Percentiles rank a stretch among this genome's conserved stretches.
These are phyloP conservation scores for Mitragyna speciosa DNA, from an alignment of 257 asterid species.

Conservation along the genomic window DNA sequence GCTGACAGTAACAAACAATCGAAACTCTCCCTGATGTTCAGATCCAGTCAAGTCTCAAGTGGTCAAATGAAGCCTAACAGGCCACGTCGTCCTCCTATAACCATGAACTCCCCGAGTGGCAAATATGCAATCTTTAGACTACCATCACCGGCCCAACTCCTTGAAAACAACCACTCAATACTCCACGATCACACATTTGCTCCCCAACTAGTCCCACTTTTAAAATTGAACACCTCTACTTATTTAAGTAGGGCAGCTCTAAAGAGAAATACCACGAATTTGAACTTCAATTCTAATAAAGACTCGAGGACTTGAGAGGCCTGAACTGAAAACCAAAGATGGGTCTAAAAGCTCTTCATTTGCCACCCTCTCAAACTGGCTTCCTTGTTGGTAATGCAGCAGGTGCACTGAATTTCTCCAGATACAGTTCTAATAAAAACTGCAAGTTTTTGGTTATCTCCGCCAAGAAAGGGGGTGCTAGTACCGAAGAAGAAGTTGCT, in stretches of 20 bases:
- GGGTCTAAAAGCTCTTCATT: conserved; percentile 56
- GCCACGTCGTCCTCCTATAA: conserved; percentile 61
- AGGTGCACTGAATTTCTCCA: conserved; percentile 19
- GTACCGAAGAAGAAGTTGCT: conserved; percentile 24
- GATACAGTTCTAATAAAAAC: conserved; percentile 14
- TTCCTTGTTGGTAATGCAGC: conserved; percentile 23
- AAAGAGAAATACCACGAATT: background rate
- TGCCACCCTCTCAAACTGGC: conserved; percentile 56
- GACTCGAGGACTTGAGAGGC: background rate
- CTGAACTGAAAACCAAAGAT: conserved; percentile 12
- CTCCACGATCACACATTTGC: background rate
- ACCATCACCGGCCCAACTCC: conserved; percentile 11
- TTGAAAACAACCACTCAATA: background rate
- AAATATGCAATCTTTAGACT: conserved; percentile 25
- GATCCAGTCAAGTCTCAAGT: no score
- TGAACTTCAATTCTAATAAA: background rate
- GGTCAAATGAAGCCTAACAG: conserved; percentile 19
- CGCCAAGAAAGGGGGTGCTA: conserved; percentile 42
- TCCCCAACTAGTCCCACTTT: background rate
- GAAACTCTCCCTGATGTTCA: no score
- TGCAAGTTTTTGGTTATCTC: conserved; percentile 30
- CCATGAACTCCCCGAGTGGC: conserved; percentile 49
- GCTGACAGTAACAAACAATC: background rate
- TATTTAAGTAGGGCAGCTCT: background rate
- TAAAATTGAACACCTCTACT: no score